Base-by-base conservation (phyloP, 306 rosid genomes). In the Senna siamea region DNA sequence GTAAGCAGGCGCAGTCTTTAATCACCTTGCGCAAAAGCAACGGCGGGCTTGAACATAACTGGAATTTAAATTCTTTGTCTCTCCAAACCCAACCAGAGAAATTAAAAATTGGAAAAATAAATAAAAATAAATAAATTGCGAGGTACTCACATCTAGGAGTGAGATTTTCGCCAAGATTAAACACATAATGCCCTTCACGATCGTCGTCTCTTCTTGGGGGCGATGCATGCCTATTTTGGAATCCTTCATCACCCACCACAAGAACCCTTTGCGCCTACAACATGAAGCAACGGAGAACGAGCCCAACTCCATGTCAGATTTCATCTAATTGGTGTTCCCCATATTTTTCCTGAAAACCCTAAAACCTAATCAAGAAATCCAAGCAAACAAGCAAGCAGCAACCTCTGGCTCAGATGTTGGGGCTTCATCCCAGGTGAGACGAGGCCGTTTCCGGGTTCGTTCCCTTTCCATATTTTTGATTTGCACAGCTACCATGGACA, bases 141-240 rank as follows among this genome's bases (percentile, higher is more conserved):
- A 34, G 0, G 20, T 50, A 53, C 78, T 84, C 76, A 93, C 98
- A 93, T 93, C 98, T 89, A 82, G 96, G 86, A 76, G 93, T 89
- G 84, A 93, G 96, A 87, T 90, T 90, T 80, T 93, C 97, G 86
- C 98, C 98, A 2, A 93, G 87, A 81, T 81, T 87, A 75, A 78
- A 93, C 4, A 93, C 88, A 64, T 89, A 90, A 81, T 90, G 96
- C 9, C 98, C 98, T n/a, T 90, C 97, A 19, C 98, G 98, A 83
- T 90, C 98, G 58, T 93, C 96, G 22, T 89, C 92, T 72, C 98
- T 87, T 79, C 80, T 87, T 2, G 98, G 98, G 44, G 97, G 97
- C 75, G 97, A 90, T 2, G 76, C 88, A 37, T 79, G 85, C 68
- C 85, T 89, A 73, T 75, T 78, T 22, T 66, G 82, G 19, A 73